Base-by-base conservation (phyloP, 306 rosid genomes). In the Dryas drummondii region DNA sequence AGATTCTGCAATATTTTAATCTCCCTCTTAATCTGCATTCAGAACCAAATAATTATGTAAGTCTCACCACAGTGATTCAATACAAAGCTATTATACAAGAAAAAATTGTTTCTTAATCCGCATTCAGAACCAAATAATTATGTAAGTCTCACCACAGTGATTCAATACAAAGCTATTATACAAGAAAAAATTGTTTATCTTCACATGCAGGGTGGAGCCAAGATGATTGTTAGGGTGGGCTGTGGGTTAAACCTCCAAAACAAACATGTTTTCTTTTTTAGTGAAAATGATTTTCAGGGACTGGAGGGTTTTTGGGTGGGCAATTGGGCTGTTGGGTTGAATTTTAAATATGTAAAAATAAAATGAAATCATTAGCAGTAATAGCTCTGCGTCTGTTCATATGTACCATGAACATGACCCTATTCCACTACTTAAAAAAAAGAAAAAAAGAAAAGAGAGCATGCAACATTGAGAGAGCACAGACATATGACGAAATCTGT, bases 91-190 rank as follows among this genome's bases (percentile, higher is more conserved):
- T 64, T 45, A 22, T 7, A 66, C 55, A 17, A 22, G 61, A 5
- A 52, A n/a, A n/a, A n/a, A n/a, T n/a, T n/a, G n/a, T n/a, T n/a
- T 92, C 88, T 92, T 92, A 82, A 92, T 92, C 97, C 90, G 96
- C 86, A 80, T 32, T 79, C 14, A 76, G 27, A 50, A 60, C 45
- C 68, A 73, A 73, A 71, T 17, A 57, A 59, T 55, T 49, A 44
- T 22, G 49, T 56, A 50, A 79, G 68, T 16, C 19, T 26, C 63
- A 45, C 44, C 2, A 12, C 47, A 46, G 68, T 17, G 32, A 63
- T 66, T 66, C 37, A 44, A 50, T 2, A 62, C 56, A 44, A 7
- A 70, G 19, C 49, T 16, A 49, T 64, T 45, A 22, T 7, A 66
- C 55, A 17, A 22, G 61, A 5, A 52, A 11, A 46, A 4, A 44